Base-by-base conservation (phyloP, 2,329 filamentous ascomycete species). In the Neofusicoccum sp. region DNA sequence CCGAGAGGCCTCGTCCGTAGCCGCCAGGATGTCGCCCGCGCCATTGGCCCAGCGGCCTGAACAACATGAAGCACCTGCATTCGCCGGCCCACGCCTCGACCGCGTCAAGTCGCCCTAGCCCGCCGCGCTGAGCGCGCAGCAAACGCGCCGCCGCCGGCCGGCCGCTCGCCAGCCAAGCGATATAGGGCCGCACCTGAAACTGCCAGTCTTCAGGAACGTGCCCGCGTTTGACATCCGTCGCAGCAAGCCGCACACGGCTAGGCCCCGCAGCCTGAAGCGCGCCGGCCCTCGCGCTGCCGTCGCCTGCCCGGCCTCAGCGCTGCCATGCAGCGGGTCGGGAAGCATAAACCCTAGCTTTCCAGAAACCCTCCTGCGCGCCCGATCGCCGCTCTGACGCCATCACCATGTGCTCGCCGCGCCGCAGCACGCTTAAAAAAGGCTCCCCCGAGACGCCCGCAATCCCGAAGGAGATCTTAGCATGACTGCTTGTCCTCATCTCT, bases 211-310 rank as follows among this genome's bases (percentile, higher is more conserved):
- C 52, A 56, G 52, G 37, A n/a, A 44, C 52, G 37, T 49, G 61
- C 16, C 41, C 50, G 41, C 34, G 61, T 62, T 62, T 62, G 61
- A 62, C 50, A 37, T 62, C 28, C 36, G 61, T 62, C 50, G 36
- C 61, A 62, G 59, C 59, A n/a, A 37, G 39, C 43, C 59, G 48
- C 14, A 44, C 31, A 16, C 16, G 59, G 59, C 59, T 54, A 62
- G 59, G 47, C 47, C 37, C 59, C 59, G 59, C 52, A 31, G 37
- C 9, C 54, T 58, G 54, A 58, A 58, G 41, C 39, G 52, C 41
- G 39, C 54, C 54, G 29, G 29, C 4, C 52, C 37, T 43, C 37
- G 37, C 22, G 28, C 52, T 43, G 22, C 34, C 22, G 22, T 22
- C 22, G 22, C 22, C 22, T 22, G 47, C 28, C 12, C n/a, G 14